phyloP scores from a whole-genome alignment of 2,329 filamentous ascomycete species.

The Colletotrichum karsti region DNA sequence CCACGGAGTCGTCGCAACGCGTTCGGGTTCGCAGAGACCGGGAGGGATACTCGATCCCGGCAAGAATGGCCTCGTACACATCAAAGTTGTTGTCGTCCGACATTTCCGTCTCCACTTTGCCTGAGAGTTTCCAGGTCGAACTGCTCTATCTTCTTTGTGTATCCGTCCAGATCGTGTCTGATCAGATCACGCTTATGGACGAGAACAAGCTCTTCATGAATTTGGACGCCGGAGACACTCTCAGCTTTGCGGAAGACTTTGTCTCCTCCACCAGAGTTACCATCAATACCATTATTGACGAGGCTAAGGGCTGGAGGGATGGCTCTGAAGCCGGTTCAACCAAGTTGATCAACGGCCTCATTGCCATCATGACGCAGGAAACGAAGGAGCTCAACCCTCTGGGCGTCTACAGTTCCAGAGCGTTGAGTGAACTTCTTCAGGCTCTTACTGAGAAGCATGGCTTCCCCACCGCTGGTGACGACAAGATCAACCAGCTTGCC shows the following conservation, averaged over 20 bases:
- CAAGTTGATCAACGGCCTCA: constrained; percentile 48
- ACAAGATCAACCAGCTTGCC: constrained; percentile 53
- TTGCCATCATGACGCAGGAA: constrained; percentile 54
- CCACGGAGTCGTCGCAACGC: constrained; percentile 31
- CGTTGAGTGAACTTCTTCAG: constrained; percentile 59
- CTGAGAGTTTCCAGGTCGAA: constrained; percentile 54
- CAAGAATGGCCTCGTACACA: constrained; percentile 79
- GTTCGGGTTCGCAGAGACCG: constrained; percentile 63
- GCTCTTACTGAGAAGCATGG: constrained; percentile 56
- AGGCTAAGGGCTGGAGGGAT: constrained; percentile 48
- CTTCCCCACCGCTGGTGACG: constrained; percentile 53
- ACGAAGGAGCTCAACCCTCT: constrained; percentile 50
- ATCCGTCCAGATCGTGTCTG: constrained; percentile 59
- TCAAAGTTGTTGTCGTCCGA: constrained; percentile 61
- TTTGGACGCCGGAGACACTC: constrained; percentile 43
- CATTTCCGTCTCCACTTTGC: constrained; percentile 47
- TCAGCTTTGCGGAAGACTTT: constrained; percentile 52
- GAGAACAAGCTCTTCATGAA: constrained; percentile 56
- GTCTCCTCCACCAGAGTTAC: constrained; percentile 48
- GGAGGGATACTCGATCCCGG: constrained; percentile 75
- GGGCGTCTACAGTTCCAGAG: constrained; percentile 62
- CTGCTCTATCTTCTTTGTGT: constrained; percentile 61
- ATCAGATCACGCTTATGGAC: constrained; percentile 59
- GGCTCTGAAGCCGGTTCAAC: constrained; percentile 42
- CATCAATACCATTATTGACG: constrained; percentile 43